These are phyloP conservation scores for Capsicum baccatum DNA, from an alignment of 257 asterid genomes.

Conservation along the genomic window DNA sequence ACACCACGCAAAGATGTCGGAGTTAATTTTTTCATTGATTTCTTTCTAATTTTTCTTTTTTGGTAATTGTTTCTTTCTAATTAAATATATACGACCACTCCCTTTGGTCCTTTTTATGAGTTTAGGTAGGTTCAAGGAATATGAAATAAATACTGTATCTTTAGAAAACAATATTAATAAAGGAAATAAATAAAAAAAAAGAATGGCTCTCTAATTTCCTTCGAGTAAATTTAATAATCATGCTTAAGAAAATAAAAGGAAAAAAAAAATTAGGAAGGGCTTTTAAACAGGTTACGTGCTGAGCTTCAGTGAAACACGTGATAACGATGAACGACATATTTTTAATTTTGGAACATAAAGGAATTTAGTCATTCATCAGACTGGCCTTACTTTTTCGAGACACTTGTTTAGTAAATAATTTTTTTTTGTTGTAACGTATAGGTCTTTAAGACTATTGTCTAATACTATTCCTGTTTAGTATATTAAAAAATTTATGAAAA, in stretches of 20 bases:
- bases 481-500: too few species aligned
- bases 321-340: not conserved
- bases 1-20: slow-evolving; percentile 4
- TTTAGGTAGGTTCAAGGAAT: not conserved
- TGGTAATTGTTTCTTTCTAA: not conserved
- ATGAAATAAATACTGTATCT: not conserved
- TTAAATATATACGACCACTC: not conserved
- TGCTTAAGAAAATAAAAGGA: not conserved
- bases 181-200: not conserved
- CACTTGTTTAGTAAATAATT: too few species aligned
- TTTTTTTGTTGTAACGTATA: too few species aligned
- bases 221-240: not conserved
- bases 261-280: too few species aligned
- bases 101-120: not conserved
- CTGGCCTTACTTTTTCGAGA: too few species aligned
- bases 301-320: not conserved
- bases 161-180: not conserved
- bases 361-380: too few species aligned
- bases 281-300: not conserved
- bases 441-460: too few species aligned
- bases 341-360: too few species aligned
- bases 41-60: not conserved
- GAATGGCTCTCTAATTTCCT: not conserved
- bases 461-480: too few species aligned
- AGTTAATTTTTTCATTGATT: not conserved